Conservation (phyloP, 768 basidiomycete genomes). For the Cystobasidium ongulense region DNA sequence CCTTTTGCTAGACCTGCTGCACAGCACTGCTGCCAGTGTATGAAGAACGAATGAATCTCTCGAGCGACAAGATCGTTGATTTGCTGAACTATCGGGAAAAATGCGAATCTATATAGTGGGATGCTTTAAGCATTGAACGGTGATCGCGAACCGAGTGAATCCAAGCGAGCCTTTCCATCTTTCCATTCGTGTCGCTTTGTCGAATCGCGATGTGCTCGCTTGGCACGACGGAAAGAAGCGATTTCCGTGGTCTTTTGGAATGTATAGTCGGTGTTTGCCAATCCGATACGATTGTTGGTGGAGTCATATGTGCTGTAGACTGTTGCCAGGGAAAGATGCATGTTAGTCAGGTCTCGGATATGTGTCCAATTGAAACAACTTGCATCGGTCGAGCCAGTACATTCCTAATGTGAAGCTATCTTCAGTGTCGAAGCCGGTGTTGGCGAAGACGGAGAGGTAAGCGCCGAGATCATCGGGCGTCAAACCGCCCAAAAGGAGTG, state of each 20-base stretch:
- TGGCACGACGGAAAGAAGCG: neutral
- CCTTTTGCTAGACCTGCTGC: too few species aligned
- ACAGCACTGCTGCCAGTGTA: too few species aligned
- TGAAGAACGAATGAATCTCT: too few species aligned
- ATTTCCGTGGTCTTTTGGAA: slow-evolving; percentile 24
- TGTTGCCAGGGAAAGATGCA: neutral
- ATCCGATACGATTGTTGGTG: slow-evolving; percentile 1
- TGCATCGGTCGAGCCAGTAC: slow-evolving; percentile 30
- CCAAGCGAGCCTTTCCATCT: slow-evolving; percentile 9
- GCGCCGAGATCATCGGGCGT: neutral
- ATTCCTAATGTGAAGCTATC: slow-evolving; percentile 12
- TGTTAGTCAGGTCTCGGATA: neutral
- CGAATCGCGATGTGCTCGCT: slow-evolving; percentile 8
- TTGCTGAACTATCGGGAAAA: too few species aligned
- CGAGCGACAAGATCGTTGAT: too few species aligned
- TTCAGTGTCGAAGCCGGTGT: neutral
- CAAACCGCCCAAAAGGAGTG: neutral
- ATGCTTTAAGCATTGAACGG: slow-evolving; percentile 4
- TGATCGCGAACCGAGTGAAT: neutral
- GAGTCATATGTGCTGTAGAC: slow-evolving; percentile 4
- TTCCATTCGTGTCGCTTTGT: slow-evolving; percentile 14
- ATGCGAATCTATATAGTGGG: too few species aligned
- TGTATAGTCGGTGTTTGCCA: slow-evolving; percentile 23
- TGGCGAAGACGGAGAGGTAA: slow-evolving; percentile 13
- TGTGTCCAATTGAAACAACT: neutral